Conservation (phyloP, 495 filamentous ascomycete species). For the Penicillium antarcticum region DNA sequence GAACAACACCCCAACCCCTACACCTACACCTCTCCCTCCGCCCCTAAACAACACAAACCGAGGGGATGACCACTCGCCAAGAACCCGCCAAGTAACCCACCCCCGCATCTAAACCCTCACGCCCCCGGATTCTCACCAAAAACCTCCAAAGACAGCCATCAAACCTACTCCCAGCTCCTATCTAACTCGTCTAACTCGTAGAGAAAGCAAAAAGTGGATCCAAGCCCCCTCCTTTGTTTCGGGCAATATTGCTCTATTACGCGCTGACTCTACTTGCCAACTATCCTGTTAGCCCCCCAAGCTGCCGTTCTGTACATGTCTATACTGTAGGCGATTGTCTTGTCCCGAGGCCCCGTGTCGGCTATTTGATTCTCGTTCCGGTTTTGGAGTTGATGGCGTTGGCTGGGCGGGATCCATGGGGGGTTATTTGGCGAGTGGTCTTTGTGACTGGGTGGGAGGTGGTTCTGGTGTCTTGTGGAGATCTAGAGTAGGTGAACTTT, state of each 20-base stretch:
- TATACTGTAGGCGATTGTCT: background rate
- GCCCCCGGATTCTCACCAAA: slow-evolving; percentile 3
- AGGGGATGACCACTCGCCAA: background rate
- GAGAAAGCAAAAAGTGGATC: background rate
- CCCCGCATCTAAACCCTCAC: slow-evolving; percentile 11
- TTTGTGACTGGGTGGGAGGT: background rate
- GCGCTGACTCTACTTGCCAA: background rate
- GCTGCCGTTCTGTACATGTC: too few relatives aligned
- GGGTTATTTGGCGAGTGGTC: background rate
- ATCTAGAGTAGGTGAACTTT: too few relatives aligned
- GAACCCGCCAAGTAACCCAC: slow-evolving; percentile 1
- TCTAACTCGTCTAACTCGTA: background rate
- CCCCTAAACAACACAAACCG: background rate
- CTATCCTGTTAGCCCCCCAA: too few relatives aligned
- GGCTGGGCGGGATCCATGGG: background rate
- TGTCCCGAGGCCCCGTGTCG: slow-evolving; percentile 20
- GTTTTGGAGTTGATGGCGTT: background rate
- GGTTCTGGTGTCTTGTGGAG: too few relatives aligned
- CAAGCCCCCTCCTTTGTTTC: slow-evolving; percentile 2
- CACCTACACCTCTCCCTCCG: too few relatives aligned
- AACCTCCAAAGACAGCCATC: background rate
- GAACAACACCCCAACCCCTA: too few relatives aligned
- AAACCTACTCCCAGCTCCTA: background rate
- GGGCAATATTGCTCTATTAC: background rate
- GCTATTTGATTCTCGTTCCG: slow-evolving; percentile 7